phyloP scores from a whole-genome alignment of 371 early-diverging fungal species.

The Rhizopus microsporus region DNA sequence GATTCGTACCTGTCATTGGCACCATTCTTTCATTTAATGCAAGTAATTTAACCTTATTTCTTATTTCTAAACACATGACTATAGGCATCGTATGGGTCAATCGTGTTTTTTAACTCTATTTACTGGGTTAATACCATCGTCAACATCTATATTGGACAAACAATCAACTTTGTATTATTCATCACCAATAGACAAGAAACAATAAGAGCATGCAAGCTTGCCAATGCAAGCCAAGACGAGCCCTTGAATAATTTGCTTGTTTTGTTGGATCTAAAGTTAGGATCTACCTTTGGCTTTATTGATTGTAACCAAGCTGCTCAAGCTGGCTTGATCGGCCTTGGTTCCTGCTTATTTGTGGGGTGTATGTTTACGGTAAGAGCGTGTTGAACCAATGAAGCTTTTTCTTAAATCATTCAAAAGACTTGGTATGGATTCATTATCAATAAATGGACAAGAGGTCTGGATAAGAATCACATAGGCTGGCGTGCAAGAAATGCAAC shows the following conservation, averaged over 20 bases:
- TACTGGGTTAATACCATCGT: constrained; percentile 39
- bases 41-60: constrained; percentile 12
- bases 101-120: constrained; percentile 36
- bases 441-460: constrained; percentile 14
- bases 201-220: constrained; percentile 28
- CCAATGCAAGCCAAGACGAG: constrained; percentile 23
- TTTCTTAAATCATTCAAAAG: constrained; percentile 1
- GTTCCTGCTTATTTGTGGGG: constrained; percentile 39
- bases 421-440: constrained; percentile 20
- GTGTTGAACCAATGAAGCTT: background rate
- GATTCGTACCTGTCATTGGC: constrained; percentile 38
- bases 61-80: background rate
- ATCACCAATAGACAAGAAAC: constrained; percentile 37
- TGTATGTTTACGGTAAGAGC: constrained; percentile 33
- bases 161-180: constrained; percentile 35
- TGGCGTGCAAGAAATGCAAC: constrained; percentile 36
- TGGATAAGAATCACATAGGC: constrained; percentile 17
- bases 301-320: constrained; percentile 47
- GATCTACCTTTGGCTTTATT: constrained; percentile 43
- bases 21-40: constrained; percentile 36
- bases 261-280: constrained; percentile 42
- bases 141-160: constrained; percentile 39
- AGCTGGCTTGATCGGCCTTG: constrained; percentile 44
- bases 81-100: constrained; percentile 39
- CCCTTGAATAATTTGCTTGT: constrained; percentile 27